Base-by-base conservation (phyloP, 1,284 basidiomycete species). In the Chalciporus sp. region DNA sequence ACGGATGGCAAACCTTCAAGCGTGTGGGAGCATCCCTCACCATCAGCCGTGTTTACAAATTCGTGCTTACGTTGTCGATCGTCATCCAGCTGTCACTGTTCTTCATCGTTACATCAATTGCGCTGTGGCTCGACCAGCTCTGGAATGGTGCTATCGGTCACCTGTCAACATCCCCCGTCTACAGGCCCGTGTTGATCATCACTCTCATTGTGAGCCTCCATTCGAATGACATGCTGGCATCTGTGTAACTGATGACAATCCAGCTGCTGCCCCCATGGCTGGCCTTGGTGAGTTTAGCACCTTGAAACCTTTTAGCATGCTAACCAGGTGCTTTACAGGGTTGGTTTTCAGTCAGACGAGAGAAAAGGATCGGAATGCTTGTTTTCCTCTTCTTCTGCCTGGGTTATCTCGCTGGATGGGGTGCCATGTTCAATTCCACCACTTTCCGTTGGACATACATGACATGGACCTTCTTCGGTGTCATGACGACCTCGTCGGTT, bases 1-100 rank as follows among this genome's bases (percentile, higher is more conserved):
- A 88, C 64, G 86, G 88, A 42, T 91, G 88, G 88, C 86, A 90
- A 69, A 92, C 89, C 1, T 92, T 90, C 80, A 90, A 91, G 68
- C 85, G 88, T 55, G 83, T 92, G 50, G 89, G 88, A 43, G 88
- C 89, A n/a, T 88, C 84, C 7, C 73, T 83, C 58, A 78, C 76
- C 10, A 89, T 91, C 69, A 87, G 88, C 68, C 80, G 84, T 42
- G 69, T 88, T 53, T 92, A 92, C 75, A 87, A 83, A 68, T 72
- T 85, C 44, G 85, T 91, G 52, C 77, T 92, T 42, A 74, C 79
- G 14, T 72, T 92, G 53, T 90, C 86, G 2, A 89, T 89, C 57
- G 74, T 80, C 27, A 83, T 92, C 45, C 90, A 92, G 63, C 74
- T 92, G 19, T 82, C 85, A 27, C 61, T 89, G 41, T 92, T 90